phyloP scores from a whole-genome alignment of 768 basidiomycete genomes.

The Psilocybe cyanescens region DNA sequence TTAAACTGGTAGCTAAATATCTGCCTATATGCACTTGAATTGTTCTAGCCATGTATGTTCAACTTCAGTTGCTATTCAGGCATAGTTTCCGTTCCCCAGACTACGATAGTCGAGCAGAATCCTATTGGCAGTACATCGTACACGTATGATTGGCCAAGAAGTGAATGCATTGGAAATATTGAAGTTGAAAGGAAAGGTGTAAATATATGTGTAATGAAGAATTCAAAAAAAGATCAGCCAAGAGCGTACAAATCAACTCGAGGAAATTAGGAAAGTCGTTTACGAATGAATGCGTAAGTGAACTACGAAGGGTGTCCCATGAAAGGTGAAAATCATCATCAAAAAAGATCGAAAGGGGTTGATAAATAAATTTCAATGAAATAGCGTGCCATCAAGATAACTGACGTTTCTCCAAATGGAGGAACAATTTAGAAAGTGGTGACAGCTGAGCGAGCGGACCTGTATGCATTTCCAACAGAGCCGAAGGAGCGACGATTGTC shows the following conservation, averaged over 20 bases:
- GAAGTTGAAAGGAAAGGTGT: neutral
- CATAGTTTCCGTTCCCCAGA: too few relatives aligned
- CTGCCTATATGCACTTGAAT: too few relatives aligned
- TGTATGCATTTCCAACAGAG: conserved; percentile 38
- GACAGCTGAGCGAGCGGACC: conserved; percentile 31
- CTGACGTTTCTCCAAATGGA: neutral
- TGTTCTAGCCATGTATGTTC: too few relatives aligned
- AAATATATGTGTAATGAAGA: neutral
- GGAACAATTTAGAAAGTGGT: conserved; percentile 18
- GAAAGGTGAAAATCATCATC: neutral
- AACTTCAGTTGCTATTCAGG: too few relatives aligned
- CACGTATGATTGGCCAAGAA: neutral
- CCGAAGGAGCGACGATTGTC: conserved; percentile 23
- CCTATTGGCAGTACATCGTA: too few relatives aligned
- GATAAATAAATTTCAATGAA: neutral
- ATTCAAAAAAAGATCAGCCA: neutral
- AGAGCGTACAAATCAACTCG: neutral
- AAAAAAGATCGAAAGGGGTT: neutral
- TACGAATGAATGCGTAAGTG: neutral
- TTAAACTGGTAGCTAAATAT: too few relatives aligned
- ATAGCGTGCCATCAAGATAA: neutral
- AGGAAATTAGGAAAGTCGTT: neutral
- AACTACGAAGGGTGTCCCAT: too few relatives aligned
- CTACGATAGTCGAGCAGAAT: too few relatives aligned
- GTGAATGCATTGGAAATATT: neutral